These are phyloP conservation scores for Caloboletus firmus DNA, from an alignment of 1,284 basidiomycete species.

Conservation along the genomic window DNA sequence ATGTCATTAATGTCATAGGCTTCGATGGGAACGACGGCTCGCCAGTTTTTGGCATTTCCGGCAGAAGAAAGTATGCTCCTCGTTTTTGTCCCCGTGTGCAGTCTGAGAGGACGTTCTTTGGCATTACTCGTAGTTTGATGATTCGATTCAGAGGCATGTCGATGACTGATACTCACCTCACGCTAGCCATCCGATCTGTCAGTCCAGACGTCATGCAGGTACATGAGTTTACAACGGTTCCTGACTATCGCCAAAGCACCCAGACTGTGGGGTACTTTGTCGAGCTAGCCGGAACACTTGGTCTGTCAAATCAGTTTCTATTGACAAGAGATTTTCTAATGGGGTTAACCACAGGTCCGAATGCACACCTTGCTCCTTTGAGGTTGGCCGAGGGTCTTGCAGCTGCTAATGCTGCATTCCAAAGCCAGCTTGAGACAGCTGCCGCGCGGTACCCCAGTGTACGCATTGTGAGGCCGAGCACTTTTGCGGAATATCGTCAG, in stretches of 20 bases:
- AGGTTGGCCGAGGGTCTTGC: constrained; percentile 4
- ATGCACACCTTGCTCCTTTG: not conserved
- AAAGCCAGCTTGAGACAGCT: not conserved
- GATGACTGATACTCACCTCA: constrained; percentile 5
- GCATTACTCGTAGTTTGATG: not conserved
- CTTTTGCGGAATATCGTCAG: constrained; percentile 12
- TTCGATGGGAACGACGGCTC: constrained; percentile 4
- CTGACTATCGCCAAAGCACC: constrained; percentile 4
- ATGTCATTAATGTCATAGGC: constrained; percentile 3
- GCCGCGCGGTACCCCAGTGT: not conserved
- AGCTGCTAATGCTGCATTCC: not conserved
- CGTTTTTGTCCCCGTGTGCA: no score
- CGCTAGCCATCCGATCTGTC: not conserved
- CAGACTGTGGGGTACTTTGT: constrained; percentile 11
- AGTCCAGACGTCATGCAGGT: not conserved
- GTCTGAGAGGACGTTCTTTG: not conserved
- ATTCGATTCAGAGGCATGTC: not conserved
- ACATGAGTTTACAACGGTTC: constrained; percentile 5
- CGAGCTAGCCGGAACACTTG: constrained; percentile 1
- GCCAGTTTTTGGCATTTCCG: constrained; percentile 3
- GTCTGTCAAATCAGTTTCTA: not conserved
- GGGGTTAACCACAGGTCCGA: not conserved
- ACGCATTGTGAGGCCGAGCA: constrained; percentile 4
- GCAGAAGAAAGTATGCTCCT: constrained; percentile 5
- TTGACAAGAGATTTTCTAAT: not conserved